Percentiles rank a stretch among this genome's conserved stretches.
Conservation (phyloP, 2,329 filamentous ascomycete genomes). For the Microdochium paspali region DNA sequence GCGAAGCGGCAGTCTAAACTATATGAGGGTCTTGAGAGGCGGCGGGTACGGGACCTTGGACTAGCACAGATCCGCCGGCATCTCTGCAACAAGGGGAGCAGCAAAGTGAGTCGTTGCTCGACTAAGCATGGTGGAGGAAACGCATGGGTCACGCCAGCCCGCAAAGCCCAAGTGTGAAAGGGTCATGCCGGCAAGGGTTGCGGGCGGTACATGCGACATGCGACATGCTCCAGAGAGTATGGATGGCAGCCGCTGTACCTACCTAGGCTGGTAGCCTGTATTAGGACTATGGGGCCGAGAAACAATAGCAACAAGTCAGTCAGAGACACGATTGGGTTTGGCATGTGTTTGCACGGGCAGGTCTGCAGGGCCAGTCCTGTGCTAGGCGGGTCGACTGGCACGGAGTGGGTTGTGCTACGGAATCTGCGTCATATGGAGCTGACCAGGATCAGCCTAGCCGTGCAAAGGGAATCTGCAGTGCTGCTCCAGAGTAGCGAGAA, state of each 20-base stretch:
- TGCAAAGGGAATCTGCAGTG: constrained; percentile 20
- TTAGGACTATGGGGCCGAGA: constrained; percentile 25
- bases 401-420: constrained; percentile 8
- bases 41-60: not conserved
- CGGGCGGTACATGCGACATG: not conserved
- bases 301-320: constrained; percentile 15
- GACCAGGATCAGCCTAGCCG: constrained; percentile 21
- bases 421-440: constrained; percentile 25
- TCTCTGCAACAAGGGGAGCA: not conserved
- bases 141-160: not conserved
- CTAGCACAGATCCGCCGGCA: not conserved
- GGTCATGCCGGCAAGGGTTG: not conserved
- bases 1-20: not conserved
- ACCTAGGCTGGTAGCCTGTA: too few species aligned
- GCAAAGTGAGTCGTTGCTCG: not conserved
- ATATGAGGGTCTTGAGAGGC: not conserved
- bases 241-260: constrained; percentile 5
- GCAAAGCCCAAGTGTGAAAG: not conserved
- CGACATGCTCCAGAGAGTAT: not conserved
- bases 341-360: constrained; percentile 21
- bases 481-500: constrained; percentile 18
- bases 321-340: constrained; percentile 24
- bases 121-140: not conserved
- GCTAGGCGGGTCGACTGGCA: constrained; percentile 21
- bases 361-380: constrained; percentile 19